phyloP scores from a whole-genome alignment of 1,284 basidiomycete species.

The Cerioporus squamosus region DNA sequence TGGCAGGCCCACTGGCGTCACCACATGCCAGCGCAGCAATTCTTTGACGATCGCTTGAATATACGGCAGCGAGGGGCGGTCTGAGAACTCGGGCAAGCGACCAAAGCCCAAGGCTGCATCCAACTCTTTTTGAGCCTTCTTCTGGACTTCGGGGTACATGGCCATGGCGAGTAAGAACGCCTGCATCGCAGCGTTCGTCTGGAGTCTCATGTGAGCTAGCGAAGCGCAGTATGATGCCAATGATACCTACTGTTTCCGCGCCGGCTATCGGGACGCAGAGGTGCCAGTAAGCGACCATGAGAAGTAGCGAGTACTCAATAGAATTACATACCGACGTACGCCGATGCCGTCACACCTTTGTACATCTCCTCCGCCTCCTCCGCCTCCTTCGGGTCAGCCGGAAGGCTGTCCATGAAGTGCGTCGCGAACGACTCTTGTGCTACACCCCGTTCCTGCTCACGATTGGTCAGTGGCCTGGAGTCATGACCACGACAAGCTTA shows the following conservation, averaged over 20 bases:
- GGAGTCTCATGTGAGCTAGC: background rate
- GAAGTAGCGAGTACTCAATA: background rate
- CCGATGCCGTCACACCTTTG: background rate
- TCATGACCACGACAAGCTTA: background rate
- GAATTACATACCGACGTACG: background rate
- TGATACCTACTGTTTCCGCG: background rate
- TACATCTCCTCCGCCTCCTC: background rate
- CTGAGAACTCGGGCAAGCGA: conserved; percentile 34
- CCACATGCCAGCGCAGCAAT: conserved; percentile 33
- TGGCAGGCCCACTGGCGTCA: conserved; percentile 15
- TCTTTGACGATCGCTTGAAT: conserved; percentile 37
- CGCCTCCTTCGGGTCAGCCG: background rate
- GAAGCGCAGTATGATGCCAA: background rate
- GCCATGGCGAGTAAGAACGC: conserved; percentile 35
- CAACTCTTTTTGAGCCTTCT: conserved; percentile 35
- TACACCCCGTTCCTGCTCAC: background rate
- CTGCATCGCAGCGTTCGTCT: conserved; percentile 10
- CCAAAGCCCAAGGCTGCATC: conserved; percentile 32
- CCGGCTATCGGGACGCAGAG: background rate
- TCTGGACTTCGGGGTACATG: conserved; percentile 32
- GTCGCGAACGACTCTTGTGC: background rate
- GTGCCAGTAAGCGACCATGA: background rate
- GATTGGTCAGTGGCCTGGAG: background rate
- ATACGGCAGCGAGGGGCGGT: conserved; percentile 33
- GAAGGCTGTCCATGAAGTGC: background rate